phyloP scores from a whole-genome alignment of 306 rosid species.

The Potentilla sterilis region DNA sequence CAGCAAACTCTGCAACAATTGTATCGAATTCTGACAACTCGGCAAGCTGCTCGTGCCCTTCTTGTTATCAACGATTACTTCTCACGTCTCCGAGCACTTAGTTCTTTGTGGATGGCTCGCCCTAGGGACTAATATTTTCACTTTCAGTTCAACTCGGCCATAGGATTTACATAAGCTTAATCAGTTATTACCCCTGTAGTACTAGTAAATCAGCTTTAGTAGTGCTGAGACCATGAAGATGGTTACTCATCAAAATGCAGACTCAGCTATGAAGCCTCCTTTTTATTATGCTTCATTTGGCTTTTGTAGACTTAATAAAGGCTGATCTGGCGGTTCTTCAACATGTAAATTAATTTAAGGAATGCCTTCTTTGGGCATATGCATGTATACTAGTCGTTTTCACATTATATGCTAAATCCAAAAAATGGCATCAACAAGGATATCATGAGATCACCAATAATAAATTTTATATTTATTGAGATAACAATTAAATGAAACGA shows the following conservation, averaged over 20 bases:
- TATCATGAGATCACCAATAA: not conserved
- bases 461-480: not conserved
- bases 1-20: constrained; percentile 81
- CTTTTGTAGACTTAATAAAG: not conserved
- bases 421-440: not conserved
- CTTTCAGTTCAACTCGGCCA: not conserved
- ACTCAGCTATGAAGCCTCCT: not conserved
- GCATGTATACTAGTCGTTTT: constrained; percentile 1
- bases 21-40: constrained; percentile 62
- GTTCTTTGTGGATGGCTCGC: constrained; percentile 85
- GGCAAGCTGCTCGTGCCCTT: constrained; percentile 78
- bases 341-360: constrained; percentile 14
- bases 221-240: constrained; percentile 15
- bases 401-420: not conserved
- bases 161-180: not conserved
- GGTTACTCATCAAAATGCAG: constrained; percentile 7
- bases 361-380: not conserved
- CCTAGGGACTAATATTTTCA: constrained; percentile 42
- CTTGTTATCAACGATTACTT: constrained; percentile 60
- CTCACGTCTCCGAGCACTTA: constrained; percentile 73
- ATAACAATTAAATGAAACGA: not conserved
- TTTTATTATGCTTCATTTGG: constrained; percentile 2
- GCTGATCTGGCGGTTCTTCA: not conserved
- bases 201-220: not conserved
- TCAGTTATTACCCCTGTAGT: not conserved